Percentiles rank a stretch among this genome's conserved stretches.
phyloP scores from a whole-genome alignment of 2,329 filamentous ascomycete genomes.

The Cladobotryum mycophilum region DNA sequence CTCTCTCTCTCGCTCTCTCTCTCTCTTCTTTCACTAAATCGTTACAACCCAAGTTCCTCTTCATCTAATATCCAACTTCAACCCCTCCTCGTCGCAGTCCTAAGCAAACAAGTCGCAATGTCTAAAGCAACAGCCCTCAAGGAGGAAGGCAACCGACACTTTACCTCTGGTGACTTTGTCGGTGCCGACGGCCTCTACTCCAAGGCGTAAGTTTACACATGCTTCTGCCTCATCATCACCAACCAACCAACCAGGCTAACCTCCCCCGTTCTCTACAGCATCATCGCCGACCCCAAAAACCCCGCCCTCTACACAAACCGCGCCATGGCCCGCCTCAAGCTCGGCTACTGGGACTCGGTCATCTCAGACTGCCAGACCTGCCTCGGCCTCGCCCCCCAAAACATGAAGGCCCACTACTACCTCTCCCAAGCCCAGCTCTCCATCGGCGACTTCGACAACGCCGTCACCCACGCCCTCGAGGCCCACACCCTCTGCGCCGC shows the following conservation, averaged over 20 bases:
- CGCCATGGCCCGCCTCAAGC: constrained; percentile 72
- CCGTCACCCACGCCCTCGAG: constrained; percentile 59
- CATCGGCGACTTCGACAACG: constrained; percentile 59
- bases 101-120: constrained; percentile 17
- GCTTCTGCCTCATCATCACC: neutral
- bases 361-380: constrained; percentile 72
- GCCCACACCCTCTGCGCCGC: constrained; percentile 67
- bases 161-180: constrained; percentile 57
- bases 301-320: constrained; percentile 83
- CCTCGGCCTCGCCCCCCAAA: constrained; percentile 56
- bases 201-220: constrained; percentile 53
- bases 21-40: neutral
- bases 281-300: constrained; percentile 71
- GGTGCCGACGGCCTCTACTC: constrained; percentile 66
- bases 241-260: constrained; percentile 2
- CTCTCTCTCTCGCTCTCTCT: neutral
- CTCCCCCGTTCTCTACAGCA: constrained; percentile 38
- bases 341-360: constrained; percentile 65
- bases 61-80: neutral
- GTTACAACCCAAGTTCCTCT: no score
- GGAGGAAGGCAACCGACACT: constrained; percentile 58
- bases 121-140: constrained; percentile 39
- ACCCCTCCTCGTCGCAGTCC: no score
- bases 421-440: constrained; percentile 78
- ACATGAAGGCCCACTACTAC: constrained; percentile 80